A percentile compares a stretch with the other conserved stretches of the same genome.
These are phyloP conservation scores for Penicillium manginii DNA, from an alignment of 495 filamentous ascomycete species.

Conservation along the genomic window DNA sequence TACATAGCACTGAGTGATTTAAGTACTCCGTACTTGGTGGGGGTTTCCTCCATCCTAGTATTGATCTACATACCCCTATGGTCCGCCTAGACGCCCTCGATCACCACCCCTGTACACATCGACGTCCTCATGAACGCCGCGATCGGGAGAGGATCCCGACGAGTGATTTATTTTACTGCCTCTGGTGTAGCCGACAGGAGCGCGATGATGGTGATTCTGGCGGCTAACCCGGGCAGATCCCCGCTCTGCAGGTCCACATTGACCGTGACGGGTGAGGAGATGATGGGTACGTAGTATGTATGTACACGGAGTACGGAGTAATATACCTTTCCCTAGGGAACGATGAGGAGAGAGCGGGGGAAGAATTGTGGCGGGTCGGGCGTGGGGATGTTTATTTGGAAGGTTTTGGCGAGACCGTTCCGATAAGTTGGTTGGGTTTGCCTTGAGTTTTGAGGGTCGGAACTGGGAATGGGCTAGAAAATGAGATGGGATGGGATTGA, in stretches of 20 bases:
- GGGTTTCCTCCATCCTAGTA: too few species aligned
- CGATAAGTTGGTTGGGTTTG: not conserved
- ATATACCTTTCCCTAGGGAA: not conserved
- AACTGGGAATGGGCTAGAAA: too few species aligned
- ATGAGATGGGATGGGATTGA: too few species aligned
- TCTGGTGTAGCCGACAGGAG: conserved; percentile 47
- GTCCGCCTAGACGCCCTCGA: not conserved
- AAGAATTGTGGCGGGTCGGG: conserved; percentile 43
- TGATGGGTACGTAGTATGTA: not conserved
- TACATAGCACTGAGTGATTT: not conserved
- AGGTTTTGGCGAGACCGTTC: conserved; percentile 14
- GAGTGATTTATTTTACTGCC: not conserved
- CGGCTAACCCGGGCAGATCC: conserved; percentile 39
- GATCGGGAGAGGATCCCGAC: not conserved
- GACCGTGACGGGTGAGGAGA: conserved; percentile 43
- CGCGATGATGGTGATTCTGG: conserved; percentile 41
- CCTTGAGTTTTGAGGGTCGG: not conserved
- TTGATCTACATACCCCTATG: not conserved
- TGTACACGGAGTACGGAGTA: too few species aligned
- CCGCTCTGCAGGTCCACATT: conserved; percentile 53
- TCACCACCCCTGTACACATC: not conserved
- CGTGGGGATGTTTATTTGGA: conserved; percentile 55
- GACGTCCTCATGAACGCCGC: not conserved
- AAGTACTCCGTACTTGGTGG: not conserved
- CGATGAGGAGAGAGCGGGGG: conserved; percentile 39